Conservation (phyloP, 78 protist genomes). For the Protostelium mycophagum region DNA sequence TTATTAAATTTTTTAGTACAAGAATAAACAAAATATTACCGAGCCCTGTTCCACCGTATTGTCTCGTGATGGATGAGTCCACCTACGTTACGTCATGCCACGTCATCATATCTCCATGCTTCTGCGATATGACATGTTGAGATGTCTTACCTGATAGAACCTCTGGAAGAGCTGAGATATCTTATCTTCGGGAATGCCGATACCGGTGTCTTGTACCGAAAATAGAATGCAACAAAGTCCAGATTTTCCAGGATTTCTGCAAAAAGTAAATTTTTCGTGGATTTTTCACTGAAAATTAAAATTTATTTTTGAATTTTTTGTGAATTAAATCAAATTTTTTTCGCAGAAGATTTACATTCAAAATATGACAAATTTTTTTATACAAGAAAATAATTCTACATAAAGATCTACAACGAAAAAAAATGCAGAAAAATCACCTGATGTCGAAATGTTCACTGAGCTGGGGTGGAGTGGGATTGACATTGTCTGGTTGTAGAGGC, state of each 20-base stretch:
- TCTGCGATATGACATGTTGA: too few species aligned
- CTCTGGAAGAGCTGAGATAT: slow-evolving; percentile 42
- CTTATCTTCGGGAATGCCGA: slow-evolving; percentile 59
- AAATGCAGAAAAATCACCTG: neutral
- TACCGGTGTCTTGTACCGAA: slow-evolving; percentile 67
- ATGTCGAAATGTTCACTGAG: neutral
- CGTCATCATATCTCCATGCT: too few species aligned
- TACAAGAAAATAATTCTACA: too few species aligned
- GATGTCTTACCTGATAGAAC: slow-evolving; percentile 60
- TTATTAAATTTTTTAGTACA: too few species aligned
- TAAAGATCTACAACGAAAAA: too few species aligned
- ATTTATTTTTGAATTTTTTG: too few species aligned
- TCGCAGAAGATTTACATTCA: too few species aligned
- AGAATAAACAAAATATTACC: too few species aligned
- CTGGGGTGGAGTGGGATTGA: neutral
- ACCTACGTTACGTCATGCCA: slow-evolving; percentile 18
- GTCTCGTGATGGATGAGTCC: slow-evolving; percentile 22
- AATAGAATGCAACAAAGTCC: slow-evolving; percentile 17
- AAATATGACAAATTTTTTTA: too few species aligned
- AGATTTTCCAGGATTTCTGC: neutral
- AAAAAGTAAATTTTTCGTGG: neutral
- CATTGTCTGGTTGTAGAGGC: slow-evolving; percentile 4
- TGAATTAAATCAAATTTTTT: too few species aligned
- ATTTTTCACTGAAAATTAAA: too few species aligned
- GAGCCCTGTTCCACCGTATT: slow-evolving; percentile 36